Evolutionary conservation across 1,139 yeast genomes (phyloP).

Genomic region (Scheffersomyces titani): DNA sequence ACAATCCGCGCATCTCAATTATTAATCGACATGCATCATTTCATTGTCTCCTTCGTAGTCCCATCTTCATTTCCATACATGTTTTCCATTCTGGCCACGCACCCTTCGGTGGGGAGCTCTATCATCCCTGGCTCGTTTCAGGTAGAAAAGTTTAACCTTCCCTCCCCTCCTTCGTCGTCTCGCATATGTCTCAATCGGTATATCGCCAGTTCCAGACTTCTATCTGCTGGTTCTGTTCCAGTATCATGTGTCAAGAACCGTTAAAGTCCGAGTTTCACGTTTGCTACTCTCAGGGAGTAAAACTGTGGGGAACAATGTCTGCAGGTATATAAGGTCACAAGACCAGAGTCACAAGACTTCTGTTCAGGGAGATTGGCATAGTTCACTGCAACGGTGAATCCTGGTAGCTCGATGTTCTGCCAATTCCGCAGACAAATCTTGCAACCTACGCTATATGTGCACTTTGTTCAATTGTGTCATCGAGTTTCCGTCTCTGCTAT

Average conservation of each 20-base stretch:
- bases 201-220: neutral
- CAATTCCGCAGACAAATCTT: too few relatives aligned
- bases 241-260: neutral
- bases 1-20: neutral
- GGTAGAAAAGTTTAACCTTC: neutral
- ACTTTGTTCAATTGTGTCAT: neutral
- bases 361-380: too few relatives aligned
- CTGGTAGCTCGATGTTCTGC: too few relatives aligned
- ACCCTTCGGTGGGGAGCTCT: neutral
- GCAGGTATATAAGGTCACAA: neutral
- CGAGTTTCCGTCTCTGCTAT: neutral
- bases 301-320: neutral
- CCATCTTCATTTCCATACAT: neutral
- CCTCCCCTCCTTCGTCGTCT: neutral
- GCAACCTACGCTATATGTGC: too few relatives aligned
- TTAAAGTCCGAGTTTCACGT: neutral
- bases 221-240: neutral
- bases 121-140: neutral
- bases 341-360: neutral
- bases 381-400: too few relatives aligned
- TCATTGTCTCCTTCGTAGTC: neutral
- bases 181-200: neutral
- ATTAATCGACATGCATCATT: neutral
- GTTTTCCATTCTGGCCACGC: too few relatives aligned
- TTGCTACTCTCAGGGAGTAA: neutral